Conservation (phyloP, 1,284 basidiomycete genomes). For the Tilletiopsis washingtonensis region DNA sequence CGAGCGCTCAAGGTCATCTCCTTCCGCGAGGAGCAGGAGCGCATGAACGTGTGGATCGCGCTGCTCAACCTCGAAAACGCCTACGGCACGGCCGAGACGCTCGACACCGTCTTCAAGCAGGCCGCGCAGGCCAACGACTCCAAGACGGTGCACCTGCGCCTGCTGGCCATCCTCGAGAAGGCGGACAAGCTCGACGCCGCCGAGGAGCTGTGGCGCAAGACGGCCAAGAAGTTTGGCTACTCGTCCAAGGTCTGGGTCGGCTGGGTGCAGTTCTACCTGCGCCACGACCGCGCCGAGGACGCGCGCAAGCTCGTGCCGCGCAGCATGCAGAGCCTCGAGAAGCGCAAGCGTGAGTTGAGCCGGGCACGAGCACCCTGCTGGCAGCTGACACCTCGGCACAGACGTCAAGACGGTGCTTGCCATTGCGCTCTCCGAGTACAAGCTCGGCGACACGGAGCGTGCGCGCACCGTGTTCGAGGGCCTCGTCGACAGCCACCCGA, state of each 20-base stretch:
- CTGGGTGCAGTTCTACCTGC: slow-evolving; percentile 70
- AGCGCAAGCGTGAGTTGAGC: slow-evolving; percentile 60
- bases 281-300: slow-evolving; percentile 64
- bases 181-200: slow-evolving; percentile 58
- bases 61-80: slow-evolving; percentile 89
- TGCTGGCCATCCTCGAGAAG: slow-evolving; percentile 76
- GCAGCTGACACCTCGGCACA: too few relatives aligned
- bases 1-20: slow-evolving; percentile 79
- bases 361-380: too few relatives aligned
- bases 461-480: slow-evolving; percentile 95
- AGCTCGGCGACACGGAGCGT: slow-evolving; percentile 82
- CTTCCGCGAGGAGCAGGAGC: slow-evolving; percentile 94
- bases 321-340: slow-evolving; percentile 83
- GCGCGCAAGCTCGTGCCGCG: slow-evolving; percentile 81
- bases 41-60: slow-evolving; percentile 95
- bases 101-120: slow-evolving; percentile 75
- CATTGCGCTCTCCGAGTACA: slow-evolving; percentile 93
- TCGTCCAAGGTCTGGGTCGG: slow-evolving; percentile 86
- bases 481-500: slow-evolving; percentile 85
- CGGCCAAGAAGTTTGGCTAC: slow-evolving; percentile 79
- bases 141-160: slow-evolving; percentile 74
- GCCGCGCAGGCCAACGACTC: slow-evolving; percentile 85
- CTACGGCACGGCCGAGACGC: slow-evolving; percentile 68
- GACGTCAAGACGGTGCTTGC: slow-evolving; percentile 85
- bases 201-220: slow-evolving; percentile 28